These are phyloP conservation scores for Serendipita vermifera DNA, from an alignment of 768 basidiomycete genomes.

Conservation along the genomic window DNA sequence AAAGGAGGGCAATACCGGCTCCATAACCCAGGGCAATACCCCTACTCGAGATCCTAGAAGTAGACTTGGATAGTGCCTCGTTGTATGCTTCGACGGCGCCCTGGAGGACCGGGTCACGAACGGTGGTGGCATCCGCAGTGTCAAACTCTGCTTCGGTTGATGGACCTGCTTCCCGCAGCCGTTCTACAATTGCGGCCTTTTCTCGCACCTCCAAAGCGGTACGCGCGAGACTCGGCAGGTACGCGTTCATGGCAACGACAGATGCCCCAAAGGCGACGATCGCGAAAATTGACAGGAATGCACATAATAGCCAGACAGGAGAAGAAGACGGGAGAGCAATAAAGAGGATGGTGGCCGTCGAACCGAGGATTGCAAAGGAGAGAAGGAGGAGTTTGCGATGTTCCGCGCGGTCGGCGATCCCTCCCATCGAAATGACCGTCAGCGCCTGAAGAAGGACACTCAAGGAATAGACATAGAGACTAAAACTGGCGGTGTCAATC, in stretches of 20 bases:
- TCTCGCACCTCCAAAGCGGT: slow-evolving; percentile 32
- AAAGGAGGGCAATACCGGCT: slow-evolving; percentile 64
- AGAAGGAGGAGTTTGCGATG: slow-evolving; percentile 71
- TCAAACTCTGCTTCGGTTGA: background rate
- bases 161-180: background rate
- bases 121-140: background rate
- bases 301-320: slow-evolving; percentile 51
- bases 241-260: slow-evolving; percentile 81
- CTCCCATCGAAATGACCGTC: slow-evolving; percentile 90
- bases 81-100: slow-evolving; percentile 36
- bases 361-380: slow-evolving; percentile 58
- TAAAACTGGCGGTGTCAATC: slow-evolving; percentile 88
- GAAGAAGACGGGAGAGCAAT: slow-evolving; percentile 61
- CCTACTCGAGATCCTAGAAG: slow-evolving; percentile 67
- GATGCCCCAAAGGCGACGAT: slow-evolving; percentile 82
- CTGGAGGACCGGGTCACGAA: background rate
- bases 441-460: slow-evolving; percentile 84
- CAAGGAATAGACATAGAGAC: slow-evolving; percentile 76
- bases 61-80: slow-evolving; percentile 51
- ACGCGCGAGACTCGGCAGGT: slow-evolving; percentile 62
- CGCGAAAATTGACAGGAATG: slow-evolving; percentile 58
- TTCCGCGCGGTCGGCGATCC: slow-evolving; percentile 70
- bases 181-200: slow-evolving; percentile 11
- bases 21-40: slow-evolving; percentile 81
- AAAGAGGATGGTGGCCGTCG: slow-evolving; percentile 54